A percentile compares a stretch with the other conserved stretches of the same genome.
Evolutionary conservation across 768 basidiomycete species (phyloP).

Genomic region (Epithele typhae): DNA sequence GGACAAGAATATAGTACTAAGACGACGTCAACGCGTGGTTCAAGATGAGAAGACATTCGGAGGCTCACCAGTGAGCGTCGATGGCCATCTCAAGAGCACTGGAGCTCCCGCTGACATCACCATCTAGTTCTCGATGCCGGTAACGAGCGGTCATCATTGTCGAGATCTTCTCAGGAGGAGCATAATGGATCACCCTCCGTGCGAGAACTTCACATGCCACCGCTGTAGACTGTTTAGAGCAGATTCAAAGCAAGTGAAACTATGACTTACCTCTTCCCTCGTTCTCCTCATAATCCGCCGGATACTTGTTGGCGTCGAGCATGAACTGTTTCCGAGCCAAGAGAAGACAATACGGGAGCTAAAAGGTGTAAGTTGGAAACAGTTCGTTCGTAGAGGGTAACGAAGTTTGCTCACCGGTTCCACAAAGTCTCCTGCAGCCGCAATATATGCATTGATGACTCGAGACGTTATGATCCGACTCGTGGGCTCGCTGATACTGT

Average conservation of each 20-base stretch:
- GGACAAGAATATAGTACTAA: slow-evolving; percentile 77
- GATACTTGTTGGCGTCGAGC: slow-evolving; percentile 74
- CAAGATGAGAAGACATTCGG: not conserved
- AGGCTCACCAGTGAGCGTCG: slow-evolving; percentile 75
- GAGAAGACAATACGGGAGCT: slow-evolving; percentile 82
- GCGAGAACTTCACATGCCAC: slow-evolving; percentile 83
- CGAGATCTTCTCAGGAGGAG: slow-evolving; percentile 58
- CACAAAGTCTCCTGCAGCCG: slow-evolving; percentile 82
- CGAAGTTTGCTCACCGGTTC: slow-evolving; percentile 60
- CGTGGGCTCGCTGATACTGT: slow-evolving; percentile 66
- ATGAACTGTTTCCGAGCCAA: slow-evolving; percentile 77
- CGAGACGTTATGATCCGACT: slow-evolving; percentile 79
- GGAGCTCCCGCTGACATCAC: slow-evolving; percentile 65
- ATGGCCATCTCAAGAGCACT: slow-evolving; percentile 90
- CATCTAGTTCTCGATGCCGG: slow-evolving; percentile 66
- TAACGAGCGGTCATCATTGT: slow-evolving; percentile 77
- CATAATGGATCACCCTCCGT: slow-evolving; percentile 69
- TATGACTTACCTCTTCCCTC: slow-evolving; percentile 60
- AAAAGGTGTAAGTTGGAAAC: slow-evolving; percentile 2
- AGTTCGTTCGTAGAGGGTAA: not conserved
- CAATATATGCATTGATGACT: slow-evolving; percentile 72
- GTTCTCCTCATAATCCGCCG: slow-evolving; percentile 87
- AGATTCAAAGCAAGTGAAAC: not conserved
- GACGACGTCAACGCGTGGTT: not conserved
- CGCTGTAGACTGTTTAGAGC: slow-evolving; percentile 40